A percentile compares a stretch with the other conserved stretches of the same genome.
phyloP scores from a whole-genome alignment of 345 rosid species.

The Aquilaria malaccensis region DNA sequence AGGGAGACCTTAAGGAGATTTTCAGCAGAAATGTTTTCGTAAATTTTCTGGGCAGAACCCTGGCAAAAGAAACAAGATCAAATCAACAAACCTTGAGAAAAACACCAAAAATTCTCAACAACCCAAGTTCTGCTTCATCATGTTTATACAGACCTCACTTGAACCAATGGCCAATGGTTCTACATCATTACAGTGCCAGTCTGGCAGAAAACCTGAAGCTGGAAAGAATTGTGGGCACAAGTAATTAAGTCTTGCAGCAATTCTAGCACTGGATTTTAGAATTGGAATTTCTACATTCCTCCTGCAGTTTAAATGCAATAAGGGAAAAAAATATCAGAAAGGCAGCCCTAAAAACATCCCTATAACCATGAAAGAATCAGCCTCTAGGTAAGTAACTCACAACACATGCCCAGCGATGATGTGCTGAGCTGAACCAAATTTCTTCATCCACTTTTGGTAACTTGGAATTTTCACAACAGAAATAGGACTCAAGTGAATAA shows the following conservation, averaged over 20 bases:
- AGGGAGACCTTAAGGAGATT: constrained; percentile 82
- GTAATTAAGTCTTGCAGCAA: constrained; percentile 76
- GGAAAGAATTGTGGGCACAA: constrained; percentile 96
- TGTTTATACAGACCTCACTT: constrained; percentile 41
- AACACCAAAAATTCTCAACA: constrained; percentile 1
- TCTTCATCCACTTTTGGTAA: constrained; percentile 82
- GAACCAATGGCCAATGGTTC: constrained; percentile 17
- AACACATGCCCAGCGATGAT: constrained; percentile 84
- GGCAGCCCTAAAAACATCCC: constrained; percentile 4
- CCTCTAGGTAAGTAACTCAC: constrained; percentile 31
- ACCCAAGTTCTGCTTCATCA: neutral
- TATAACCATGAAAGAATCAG: neutral
- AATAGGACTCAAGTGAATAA: constrained; percentile 80
- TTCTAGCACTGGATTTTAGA: constrained; percentile 70
- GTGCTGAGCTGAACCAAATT: constrained; percentile 64
- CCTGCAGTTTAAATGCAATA: constrained; percentile 32
- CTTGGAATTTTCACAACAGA: constrained; percentile 43
- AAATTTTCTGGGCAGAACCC: constrained; percentile 30
- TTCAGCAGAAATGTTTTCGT: constrained; percentile 56
- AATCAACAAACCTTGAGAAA: constrained; percentile 7
- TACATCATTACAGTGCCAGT: constrained; percentile 22
- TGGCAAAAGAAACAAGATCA: constrained; percentile 20
- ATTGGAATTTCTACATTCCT: constrained; percentile 79
- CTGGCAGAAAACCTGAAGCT: constrained; percentile 76
- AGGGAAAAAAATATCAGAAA: constrained; percentile 9